Base-by-base conservation (phyloP, 2,329 filamentous ascomycete species). In the Curvularia spicifera region DNA sequence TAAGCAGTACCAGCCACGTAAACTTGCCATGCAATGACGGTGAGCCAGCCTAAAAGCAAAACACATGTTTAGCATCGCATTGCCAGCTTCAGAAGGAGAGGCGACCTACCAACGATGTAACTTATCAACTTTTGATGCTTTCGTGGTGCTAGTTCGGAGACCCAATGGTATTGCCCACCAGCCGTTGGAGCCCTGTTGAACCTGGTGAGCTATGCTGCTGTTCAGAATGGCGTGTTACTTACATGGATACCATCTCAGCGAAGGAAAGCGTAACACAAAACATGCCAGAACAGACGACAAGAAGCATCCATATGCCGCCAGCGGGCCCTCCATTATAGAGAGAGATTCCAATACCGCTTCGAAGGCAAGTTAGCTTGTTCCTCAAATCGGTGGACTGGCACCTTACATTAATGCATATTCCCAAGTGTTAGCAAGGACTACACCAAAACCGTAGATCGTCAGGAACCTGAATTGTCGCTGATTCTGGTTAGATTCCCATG, bases 11-110 rank as follows among this genome's bases (percentile, higher is more conserved):
- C 57, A 13, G 74, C 76, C 63, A 53, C 64, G 58, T 43, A 61
- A 7, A 70, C 67, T 59, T 78, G 76, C 77, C 77, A 79, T 1
- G 72, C 76, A 1, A 78, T 64, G 5, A 75, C 72, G 44, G 70
- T 73, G 10, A 78, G 65, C 79, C 79, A 80, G 10, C 78, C 78
- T 46, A 15, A 1, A n/a, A 26, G 12, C 12, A 7, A 39, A 4
- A 9, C 26, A 0, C 12, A 24, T 15, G 7, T 3, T 33, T 18
- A 51, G 51, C n/a, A 39, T 22, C 29, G 15, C 4, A 51, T 20
- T 20, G 4, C 2, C 29, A 37, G 9, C 8, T 12, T 37, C 5
- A 7, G 20, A 18, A 18, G 7, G 6, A 62, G 56, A 69, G 18
- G 69, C 29, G 13, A 56, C 35, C 49, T 78, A 80, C 78, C 78